Conservation (phyloP, 768 basidiomycete genomes). For the Lentinula detonsa region DNA sequence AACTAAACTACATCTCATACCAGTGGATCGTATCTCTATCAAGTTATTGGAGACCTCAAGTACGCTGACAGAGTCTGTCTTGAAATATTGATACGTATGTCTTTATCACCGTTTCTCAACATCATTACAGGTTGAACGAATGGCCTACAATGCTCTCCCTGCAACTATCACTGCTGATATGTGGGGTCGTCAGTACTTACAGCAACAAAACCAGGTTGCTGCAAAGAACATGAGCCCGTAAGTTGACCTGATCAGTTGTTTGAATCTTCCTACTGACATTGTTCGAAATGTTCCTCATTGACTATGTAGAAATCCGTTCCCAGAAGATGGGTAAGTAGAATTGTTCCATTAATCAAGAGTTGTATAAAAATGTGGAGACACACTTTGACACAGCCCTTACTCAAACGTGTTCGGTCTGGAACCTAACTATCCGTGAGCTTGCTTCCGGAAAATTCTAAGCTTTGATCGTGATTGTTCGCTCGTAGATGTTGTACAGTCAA, state of each 20-base stretch:
- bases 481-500: slow-evolving; percentile 46
- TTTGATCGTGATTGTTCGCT: background rate
- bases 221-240: slow-evolving; percentile 50
- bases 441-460: too few relatives aligned
- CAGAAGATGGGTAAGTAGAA: slow-evolving; percentile 36
- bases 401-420: slow-evolving; percentile 46
- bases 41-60: slow-evolving; percentile 49
- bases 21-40: slow-evolving; percentile 50
- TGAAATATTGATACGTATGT: background rate
- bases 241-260: background rate
- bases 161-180: slow-evolving; percentile 48
- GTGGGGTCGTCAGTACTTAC: slow-evolving; percentile 57
- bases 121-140: slow-evolving; percentile 31
- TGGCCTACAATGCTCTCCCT: slow-evolving; percentile 46
- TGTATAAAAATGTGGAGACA: background rate
- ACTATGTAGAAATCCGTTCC: slow-evolving; percentile 41
- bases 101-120: background rate
- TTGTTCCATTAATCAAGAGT: background rate
- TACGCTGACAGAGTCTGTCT: slow-evolving; percentile 36
- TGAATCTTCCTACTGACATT: background rate
- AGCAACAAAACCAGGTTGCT: slow-evolving; percentile 53
- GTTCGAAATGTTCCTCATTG: background rate
- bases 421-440: slow-evolving; percentile 42
- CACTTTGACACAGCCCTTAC: slow-evolving; percentile 25
- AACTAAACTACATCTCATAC: background rate